phyloP scores from a whole-genome alignment of 495 filamentous ascomycete species.

The Podospora didyma region DNA sequence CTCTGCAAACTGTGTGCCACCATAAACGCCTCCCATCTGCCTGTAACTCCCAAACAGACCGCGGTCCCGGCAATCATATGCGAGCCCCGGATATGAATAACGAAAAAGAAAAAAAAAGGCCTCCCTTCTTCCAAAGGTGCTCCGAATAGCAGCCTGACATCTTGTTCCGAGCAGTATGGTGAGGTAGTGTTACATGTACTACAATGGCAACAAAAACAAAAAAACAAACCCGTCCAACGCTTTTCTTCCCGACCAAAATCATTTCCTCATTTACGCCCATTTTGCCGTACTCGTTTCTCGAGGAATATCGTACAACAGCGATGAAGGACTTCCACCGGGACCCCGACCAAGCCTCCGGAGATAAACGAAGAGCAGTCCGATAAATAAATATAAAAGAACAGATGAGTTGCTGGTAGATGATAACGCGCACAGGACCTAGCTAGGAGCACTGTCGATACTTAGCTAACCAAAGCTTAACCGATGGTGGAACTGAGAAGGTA shows the following conservation, averaged over 20 bases:
- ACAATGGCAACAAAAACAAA: not conserved
- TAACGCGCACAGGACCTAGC: constrained; percentile 5
- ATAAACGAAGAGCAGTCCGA: too few relatives aligned
- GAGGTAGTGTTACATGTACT: not conserved
- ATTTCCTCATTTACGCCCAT: not conserved
- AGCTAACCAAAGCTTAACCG: constrained; percentile 7
- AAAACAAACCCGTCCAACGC: not conserved
- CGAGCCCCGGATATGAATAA: too few relatives aligned
- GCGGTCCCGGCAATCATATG: not conserved
- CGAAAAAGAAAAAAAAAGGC: too few relatives aligned
- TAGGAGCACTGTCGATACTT: constrained; percentile 18
- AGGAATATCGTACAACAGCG: not conserved
- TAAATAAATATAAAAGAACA: not conserved
- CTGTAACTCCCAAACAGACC: not conserved
- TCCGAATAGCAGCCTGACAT: not conserved
- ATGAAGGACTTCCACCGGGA: not conserved
- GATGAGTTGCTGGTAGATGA: too few relatives aligned
- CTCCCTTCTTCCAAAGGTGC: too few relatives aligned
- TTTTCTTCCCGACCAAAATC: too few relatives aligned
- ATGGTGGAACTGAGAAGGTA: not conserved
- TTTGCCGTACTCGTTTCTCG: not conserved
- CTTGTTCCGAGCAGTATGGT: not conserved
- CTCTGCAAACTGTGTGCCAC: too few relatives aligned
- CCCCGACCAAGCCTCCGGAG: not conserved
- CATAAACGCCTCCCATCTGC: too few relatives aligned